Base-by-base conservation (phyloP, 139 green algal species). In the Micromonas commoda region DNA sequence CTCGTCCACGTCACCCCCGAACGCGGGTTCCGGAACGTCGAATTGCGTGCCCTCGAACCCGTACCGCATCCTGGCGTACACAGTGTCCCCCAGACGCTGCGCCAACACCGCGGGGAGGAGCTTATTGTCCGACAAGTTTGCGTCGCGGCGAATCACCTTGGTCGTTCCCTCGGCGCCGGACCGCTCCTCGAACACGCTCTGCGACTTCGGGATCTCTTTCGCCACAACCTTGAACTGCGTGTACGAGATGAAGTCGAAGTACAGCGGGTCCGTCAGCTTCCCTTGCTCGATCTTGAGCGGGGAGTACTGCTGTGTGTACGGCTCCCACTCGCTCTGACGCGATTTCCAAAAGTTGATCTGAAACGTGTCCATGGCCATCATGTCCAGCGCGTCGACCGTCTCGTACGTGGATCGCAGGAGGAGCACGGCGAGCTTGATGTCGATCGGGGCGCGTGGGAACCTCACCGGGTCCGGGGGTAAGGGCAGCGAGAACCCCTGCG, bases 221-320 rank as follows among this genome's bases (percentile, higher is more conserved):
- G 72, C 73, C 21, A 96, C 84, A 13, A 88, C 87, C 3, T 82
- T 77, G 32, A 86, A 89, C 78, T 97, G 91, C 0, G 78, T 77
- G 71, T 88, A 95, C 26, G 52, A 78, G 73, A 97, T 97, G 86
- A 95, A 97, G 76, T 97, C 92, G 81, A 96, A 93, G 80, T 96
- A 96, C 23, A 86, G 73, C 6, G 82, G 81, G 21, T 92, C 86
- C 6, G 83, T 84, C 33, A 96, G 64, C 39, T 94, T 81, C 1
- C 90, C 90, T 81, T 93, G 83, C 33, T 76, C 64, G 31, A 82
- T 71, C 33, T 66, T 74, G 20, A 92, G 63, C 19, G 91, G 91
- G 21, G 33, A 66, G 80, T 93, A 90, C 76, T 89, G 86, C 67
- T 90, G 64, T 67, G 83, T 85, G 78, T 94, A 96, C 0, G 82